These are phyloP conservation scores for Didymella sp. DNA, from an alignment of 2,329 filamentous ascomycete species.

Conservation along the genomic window DNA sequence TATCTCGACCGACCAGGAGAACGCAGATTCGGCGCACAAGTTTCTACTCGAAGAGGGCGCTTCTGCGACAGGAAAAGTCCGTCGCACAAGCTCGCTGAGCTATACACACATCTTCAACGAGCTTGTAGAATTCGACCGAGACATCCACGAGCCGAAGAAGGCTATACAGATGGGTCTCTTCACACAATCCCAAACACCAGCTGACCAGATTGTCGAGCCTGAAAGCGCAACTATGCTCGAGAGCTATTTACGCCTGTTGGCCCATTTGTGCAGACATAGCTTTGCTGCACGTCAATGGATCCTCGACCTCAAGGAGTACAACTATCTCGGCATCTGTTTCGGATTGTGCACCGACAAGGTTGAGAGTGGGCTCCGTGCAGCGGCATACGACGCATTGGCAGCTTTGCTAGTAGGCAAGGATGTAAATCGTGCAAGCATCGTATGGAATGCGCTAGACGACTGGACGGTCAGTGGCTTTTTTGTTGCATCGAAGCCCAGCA, in stretches of 20 bases:
- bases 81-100: constrained; percentile 82
- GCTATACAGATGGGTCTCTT: constrained; percentile 67
- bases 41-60: constrained; percentile 86
- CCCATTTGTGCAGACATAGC: constrained; percentile 80
- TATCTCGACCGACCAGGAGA: constrained; percentile 81
- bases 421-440: constrained; percentile 68
- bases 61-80: constrained; percentile 75
- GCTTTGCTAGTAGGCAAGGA: constrained; percentile 79
- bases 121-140: constrained; percentile 80
- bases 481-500: constrained; percentile 42
- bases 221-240: constrained; percentile 97
- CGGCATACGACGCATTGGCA: constrained; percentile 79
- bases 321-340: constrained; percentile 76
- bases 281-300: constrained; percentile 75
- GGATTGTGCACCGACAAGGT: constrained; percentile 80
- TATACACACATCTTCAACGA: constrained; percentile 95
- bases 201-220: constrained; percentile 75
- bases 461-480: constrained; percentile 65
- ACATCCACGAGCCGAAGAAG: constrained; percentile 74
- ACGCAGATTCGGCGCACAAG: constrained; percentile 82
- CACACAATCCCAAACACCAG: constrained; percentile 41
- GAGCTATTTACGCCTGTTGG: constrained; percentile 86
- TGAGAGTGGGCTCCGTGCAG: constrained; percentile 78
- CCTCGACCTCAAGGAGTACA: constrained; percentile 70
- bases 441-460: constrained; percentile 82